Percentiles rank a stretch among this genome's conserved stretches.
Evolutionary conservation across 2,329 filamentous ascomycete species (phyloP).

Genomic region (Penicillium thymicola): DNA sequence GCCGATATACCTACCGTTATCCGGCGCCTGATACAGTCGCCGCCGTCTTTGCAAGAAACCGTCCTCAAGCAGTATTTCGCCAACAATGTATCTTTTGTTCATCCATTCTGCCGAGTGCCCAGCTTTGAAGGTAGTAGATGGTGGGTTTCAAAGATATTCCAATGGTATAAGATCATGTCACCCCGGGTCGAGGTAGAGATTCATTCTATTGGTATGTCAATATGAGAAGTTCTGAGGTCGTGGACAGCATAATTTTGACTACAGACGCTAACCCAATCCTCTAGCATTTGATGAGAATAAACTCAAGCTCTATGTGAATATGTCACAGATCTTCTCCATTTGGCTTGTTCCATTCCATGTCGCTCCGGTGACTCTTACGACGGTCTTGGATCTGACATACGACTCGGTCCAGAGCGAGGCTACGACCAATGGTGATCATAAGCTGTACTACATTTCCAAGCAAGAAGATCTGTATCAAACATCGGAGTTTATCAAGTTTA

Average conservation of each 20-base stretch:
- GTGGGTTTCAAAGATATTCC: conserved; percentile 67
- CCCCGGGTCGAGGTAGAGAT: conserved; percentile 68
- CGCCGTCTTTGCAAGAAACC: conserved; percentile 61
- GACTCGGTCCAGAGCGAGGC: conserved; percentile 30
- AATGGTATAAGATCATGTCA: conserved; percentile 80
- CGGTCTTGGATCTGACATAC: conserved; percentile 61
- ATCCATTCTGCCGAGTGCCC: conserved; percentile 72
- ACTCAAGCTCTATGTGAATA: conserved; percentile 67
- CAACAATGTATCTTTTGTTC: conserved; percentile 67
- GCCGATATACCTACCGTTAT: conserved; percentile 66
- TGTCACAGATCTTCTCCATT: conserved; percentile 72
- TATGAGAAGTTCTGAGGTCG: not conserved
- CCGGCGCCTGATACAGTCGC: conserved; percentile 63
- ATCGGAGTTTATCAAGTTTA: conserved; percentile 71
- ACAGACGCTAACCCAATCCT: conserved; percentile 1
- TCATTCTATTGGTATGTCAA: conserved; percentile 54
- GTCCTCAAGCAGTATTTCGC: conserved; percentile 72
- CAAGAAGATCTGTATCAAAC: conserved; percentile 83
- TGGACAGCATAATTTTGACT: not conserved
- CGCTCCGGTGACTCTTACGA: conserved; percentile 64
- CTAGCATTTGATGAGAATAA: conserved; percentile 65
- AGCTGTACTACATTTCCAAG: conserved; percentile 66
- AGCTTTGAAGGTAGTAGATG: conserved; percentile 61
- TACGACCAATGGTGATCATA: conserved; percentile 23
- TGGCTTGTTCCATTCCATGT: conserved; percentile 75